These are phyloP conservation scores for Daldinia loculata DNA, from an alignment of 495 filamentous ascomycete species.

Conservation along the genomic window DNA sequence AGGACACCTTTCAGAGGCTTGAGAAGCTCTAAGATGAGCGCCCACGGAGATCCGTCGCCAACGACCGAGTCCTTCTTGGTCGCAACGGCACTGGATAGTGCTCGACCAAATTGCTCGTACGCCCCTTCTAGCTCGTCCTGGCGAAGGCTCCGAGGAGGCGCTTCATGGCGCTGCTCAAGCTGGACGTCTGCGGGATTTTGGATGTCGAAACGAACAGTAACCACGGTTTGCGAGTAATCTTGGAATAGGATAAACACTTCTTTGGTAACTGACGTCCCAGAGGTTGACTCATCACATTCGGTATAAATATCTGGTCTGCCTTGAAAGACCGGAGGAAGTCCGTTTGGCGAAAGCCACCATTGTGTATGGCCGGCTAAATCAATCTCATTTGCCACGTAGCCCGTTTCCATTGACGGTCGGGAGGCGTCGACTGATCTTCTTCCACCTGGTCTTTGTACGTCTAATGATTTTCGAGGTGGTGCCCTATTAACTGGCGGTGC, in stretches of 20 bases:
- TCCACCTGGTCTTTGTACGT: slow-evolving; percentile 64
- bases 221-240: slow-evolving; percentile 94
- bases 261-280: slow-evolving; percentile 71
- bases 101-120: slow-evolving; percentile 77
- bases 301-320: slow-evolving; percentile 83
- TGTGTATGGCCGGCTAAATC: slow-evolving; percentile 74
- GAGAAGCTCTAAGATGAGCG: slow-evolving; percentile 80
- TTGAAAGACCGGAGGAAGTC: slow-evolving; percentile 81
- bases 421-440: slow-evolving; percentile 77
- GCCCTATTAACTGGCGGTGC: slow-evolving; percentile 57
- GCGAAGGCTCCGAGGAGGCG: slow-evolving; percentile 81
- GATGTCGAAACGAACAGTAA: slow-evolving; percentile 81
- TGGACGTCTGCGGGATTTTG: slow-evolving; percentile 73
- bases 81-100: slow-evolving; percentile 72
- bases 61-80: slow-evolving; percentile 79
- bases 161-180: slow-evolving; percentile 87
- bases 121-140: slow-evolving; percentile 93
- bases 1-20: slow-evolving; percentile 76
- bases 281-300: slow-evolving; percentile 80
- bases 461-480: slow-evolving; percentile 71
- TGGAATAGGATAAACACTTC: slow-evolving; percentile 87
- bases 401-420: slow-evolving; percentile 70
- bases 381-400: slow-evolving; percentile 85
- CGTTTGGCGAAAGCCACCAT: slow-evolving; percentile 85
- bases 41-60: slow-evolving; percentile 81